A percentile compares a stretch with the other conserved stretches of the same genome.
Conservation (phyloP, 1,284 basidiomycete genomes). For the Stereum hirsutum region DNA sequence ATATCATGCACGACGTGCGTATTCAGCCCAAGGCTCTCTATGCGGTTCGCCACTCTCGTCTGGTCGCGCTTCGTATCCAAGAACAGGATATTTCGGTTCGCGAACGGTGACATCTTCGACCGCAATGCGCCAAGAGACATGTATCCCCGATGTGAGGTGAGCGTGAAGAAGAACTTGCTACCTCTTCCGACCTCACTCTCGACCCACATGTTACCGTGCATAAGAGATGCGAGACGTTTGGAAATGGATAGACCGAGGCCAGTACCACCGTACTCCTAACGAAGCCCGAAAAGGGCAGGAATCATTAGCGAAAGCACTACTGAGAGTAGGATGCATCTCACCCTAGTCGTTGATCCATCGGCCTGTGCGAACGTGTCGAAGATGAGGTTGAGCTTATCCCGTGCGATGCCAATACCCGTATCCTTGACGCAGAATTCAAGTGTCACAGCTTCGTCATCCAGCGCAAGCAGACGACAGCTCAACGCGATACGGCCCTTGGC, state of each 20-base stretch:
- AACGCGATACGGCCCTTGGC: slow-evolving; percentile 89
- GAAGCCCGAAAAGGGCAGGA: too few species aligned
- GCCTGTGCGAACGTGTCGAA: slow-evolving; percentile 99
- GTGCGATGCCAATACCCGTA: slow-evolving; percentile 98
- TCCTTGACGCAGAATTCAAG: slow-evolving; percentile 97
- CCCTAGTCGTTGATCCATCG: slow-evolving; percentile 87
- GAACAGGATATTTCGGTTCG: slow-evolving; percentile 78
- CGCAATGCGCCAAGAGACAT: slow-evolving; percentile 67
- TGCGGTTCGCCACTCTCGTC: slow-evolving; percentile 71
- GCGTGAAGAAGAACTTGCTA: slow-evolving; percentile 96
- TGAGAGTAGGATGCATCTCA: too few species aligned
- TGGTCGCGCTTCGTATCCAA: slow-evolving; percentile 81
- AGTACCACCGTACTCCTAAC: slow-evolving; percentile 92
- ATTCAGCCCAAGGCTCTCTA: slow-evolving; percentile 77
- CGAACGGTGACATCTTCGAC: slow-evolving; percentile 70
- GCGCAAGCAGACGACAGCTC: slow-evolving; percentile 70
- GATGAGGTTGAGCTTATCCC: slow-evolving; percentile 97
- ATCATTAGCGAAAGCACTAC: neutral
- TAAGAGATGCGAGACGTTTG: slow-evolving; percentile 91
- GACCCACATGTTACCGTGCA: slow-evolving; percentile 99
- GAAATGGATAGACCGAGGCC: slow-evolving; percentile 93
- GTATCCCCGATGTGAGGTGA: slow-evolving; percentile 75
- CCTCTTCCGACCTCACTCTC: slow-evolving; percentile 89
- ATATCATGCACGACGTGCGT: slow-evolving; percentile 76
- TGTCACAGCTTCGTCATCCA: slow-evolving; percentile 75